Percentiles rank a stretch among this genome's conserved stretches.
These are phyloP conservation scores for Cordyceps farinosa DNA, from an alignment of 2,329 filamentous ascomycete species.

Conservation along the genomic window DNA sequence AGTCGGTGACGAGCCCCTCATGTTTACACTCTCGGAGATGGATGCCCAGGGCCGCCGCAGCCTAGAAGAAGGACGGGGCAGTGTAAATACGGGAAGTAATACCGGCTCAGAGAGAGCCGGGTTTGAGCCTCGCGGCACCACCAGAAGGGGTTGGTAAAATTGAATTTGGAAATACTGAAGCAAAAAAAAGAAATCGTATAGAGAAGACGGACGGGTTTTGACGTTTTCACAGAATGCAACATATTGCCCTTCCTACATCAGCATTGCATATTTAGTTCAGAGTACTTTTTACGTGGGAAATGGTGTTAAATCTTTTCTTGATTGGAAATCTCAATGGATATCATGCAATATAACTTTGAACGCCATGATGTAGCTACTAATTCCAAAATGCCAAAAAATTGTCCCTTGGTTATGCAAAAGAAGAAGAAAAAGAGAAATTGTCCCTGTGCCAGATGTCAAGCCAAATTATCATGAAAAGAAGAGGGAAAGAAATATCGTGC, in stretches of 20 bases:
- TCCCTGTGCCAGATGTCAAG: neutral
- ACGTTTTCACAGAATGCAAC: slow-evolving; percentile 1
- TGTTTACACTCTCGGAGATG: slow-evolving; percentile 72
- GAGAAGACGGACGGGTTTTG: neutral
- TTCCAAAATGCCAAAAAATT: neutral
- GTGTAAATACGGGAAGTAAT: slow-evolving; percentile 27
- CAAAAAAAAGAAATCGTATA: slow-evolving; percentile 1
- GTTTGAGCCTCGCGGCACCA: slow-evolving; percentile 38
- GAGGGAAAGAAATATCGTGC: neutral
- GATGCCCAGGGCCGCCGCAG: slow-evolving; percentile 56
- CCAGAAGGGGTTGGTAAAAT: slow-evolving; percentile 36
- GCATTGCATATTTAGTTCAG: neutral
- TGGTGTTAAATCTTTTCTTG: neutral
- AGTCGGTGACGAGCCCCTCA: slow-evolving; percentile 63
- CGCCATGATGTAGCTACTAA: neutral
- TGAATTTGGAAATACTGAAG: slow-evolving; percentile 3
- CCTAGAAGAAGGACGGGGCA: slow-evolving; percentile 50
- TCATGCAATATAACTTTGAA: neutral
- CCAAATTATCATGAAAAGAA: neutral
- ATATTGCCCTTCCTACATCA: neutral
- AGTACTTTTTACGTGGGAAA: neutral
- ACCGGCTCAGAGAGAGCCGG: slow-evolving; percentile 38
- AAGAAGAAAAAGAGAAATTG: neutral
- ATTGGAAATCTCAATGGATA: neutral
- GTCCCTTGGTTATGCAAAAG: neutral